Conservation (phyloP, 176 grass and related monocot genomes). For the Metroxylon sagu region DNA sequence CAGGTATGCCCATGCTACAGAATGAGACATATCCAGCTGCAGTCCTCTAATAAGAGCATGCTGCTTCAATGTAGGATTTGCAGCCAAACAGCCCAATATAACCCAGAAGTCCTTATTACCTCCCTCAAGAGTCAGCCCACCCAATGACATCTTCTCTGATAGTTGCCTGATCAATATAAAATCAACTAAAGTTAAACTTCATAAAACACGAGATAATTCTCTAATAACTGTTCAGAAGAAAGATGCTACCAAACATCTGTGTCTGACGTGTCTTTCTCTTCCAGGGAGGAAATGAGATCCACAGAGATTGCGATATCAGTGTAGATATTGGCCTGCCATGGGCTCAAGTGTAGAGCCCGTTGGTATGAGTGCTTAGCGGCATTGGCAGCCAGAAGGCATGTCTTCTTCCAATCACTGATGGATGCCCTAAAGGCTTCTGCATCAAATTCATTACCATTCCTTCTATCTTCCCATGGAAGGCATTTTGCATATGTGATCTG, state of each 20-base stretch:
- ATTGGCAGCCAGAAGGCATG: constrained; percentile 45
- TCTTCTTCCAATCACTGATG: constrained; percentile 55
- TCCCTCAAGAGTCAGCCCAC: constrained; percentile 71
- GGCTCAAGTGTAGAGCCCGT: constrained; percentile 50
- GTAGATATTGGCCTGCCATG: constrained; percentile 95
- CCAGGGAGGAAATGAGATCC: constrained; percentile 60
- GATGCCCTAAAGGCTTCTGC: constrained; percentile 49
- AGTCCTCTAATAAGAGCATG: constrained; percentile 78
- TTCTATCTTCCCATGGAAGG: constrained; percentile 59
- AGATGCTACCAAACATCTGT: constrained; percentile 51
- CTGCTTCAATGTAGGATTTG: constrained; percentile 69
- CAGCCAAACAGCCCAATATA: constrained; percentile 67
- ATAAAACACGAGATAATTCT: constrained; percentile 2
- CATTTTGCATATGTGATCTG: constrained; percentile 77
- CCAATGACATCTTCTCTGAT: constrained; percentile 74
- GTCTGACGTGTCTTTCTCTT: constrained; percentile 20
- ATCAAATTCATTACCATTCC: constrained; percentile 27
- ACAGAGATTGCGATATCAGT: constrained; percentile 65
- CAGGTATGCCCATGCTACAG: constrained; percentile 83
- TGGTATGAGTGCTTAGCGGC: constrained; percentile 75
- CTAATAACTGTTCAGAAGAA: constrained; percentile 8
- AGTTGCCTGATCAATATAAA: constrained; percentile 54
- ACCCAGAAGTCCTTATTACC: constrained; percentile 89
- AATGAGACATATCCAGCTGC: constrained; percentile 69
- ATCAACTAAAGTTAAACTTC: constrained; percentile 17